Conservation (phyloP, 1,284 basidiomycete genomes). For the Mycosarcoma maydis region DNA sequence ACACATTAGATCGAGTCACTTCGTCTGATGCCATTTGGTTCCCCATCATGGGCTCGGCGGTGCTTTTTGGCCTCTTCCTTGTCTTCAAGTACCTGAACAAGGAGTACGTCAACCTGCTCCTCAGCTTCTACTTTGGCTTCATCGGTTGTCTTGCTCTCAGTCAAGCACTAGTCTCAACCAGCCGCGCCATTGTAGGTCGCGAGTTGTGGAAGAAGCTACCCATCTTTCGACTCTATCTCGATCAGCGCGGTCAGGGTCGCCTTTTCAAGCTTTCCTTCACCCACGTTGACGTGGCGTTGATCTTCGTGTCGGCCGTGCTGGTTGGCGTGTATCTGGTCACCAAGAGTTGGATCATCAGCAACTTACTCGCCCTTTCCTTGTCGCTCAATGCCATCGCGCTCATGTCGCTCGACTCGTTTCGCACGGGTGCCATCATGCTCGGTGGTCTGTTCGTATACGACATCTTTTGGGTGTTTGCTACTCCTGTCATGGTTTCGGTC, state of each 20-base stretch:
- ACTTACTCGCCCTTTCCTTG: constrained; percentile 85
- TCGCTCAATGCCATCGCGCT: constrained; percentile 82
- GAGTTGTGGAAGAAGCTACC: constrained; percentile 48
- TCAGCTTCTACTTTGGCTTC: constrained; percentile 63
- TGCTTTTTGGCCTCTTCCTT: constrained; percentile 59
- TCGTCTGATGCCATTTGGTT: constrained; percentile 62
- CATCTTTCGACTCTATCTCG: constrained; percentile 36
- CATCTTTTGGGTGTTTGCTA: constrained; percentile 66
- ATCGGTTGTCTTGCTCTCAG: constrained; percentile 57
- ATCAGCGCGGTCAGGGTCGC: constrained; percentile 40
- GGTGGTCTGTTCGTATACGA: constrained; percentile 65
- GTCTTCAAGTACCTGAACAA: constrained; percentile 65
- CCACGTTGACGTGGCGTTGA: constrained; percentile 72
- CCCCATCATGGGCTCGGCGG: constrained; percentile 61
- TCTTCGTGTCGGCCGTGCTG: constrained; percentile 76
- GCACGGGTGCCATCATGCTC: constrained; percentile 84
- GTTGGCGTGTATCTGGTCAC: constrained; percentile 75
- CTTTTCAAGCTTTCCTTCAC: constrained; percentile 64
- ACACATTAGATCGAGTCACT: constrained; percentile 51
- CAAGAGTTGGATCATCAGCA: constrained; percentile 77
- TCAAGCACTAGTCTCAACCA: constrained; percentile 34
- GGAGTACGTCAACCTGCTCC: constrained; percentile 55
- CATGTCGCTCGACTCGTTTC: constrained; percentile 88
- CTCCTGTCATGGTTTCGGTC: constrained; percentile 71
- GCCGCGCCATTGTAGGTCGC: constrained; percentile 26